Conservation (phyloP, 805 yeast genomes). For the Starmerella potacharoeniae region DNA sequence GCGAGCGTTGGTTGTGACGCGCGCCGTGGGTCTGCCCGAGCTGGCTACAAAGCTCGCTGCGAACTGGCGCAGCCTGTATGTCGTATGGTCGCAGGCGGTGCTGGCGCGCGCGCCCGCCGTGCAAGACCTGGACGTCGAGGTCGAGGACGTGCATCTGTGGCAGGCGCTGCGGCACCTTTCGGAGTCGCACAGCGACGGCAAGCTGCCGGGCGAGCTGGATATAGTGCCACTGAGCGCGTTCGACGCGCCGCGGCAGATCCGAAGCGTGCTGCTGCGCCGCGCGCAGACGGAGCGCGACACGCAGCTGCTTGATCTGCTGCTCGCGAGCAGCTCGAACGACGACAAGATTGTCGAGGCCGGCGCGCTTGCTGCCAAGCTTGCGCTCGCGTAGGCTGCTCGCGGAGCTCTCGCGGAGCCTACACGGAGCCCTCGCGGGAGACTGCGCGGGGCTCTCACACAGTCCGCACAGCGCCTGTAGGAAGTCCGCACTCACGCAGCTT, state of each 20-base stretch:
- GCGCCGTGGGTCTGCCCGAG: slow-evolving; percentile 5
- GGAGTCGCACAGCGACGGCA: background rate
- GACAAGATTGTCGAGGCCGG: slow-evolving; percentile 9
- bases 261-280: slow-evolving; percentile 7
- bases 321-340: slow-evolving; percentile 1
- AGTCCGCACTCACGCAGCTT: too few species aligned
- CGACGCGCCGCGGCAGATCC: slow-evolving; percentile 11
- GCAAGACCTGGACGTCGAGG: background rate
- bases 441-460: too few species aligned
- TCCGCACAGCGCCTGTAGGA: too few species aligned
- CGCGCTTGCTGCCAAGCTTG: slow-evolving; percentile 7
- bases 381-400: slow-evolving; percentile 1
- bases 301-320: slow-evolving; percentile 4
- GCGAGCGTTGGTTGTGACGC: slow-evolving; percentile 16
- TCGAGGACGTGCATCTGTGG: background rate
- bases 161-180: slow-evolving; percentile 4
- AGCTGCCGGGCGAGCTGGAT: background rate
- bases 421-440: too few species aligned
- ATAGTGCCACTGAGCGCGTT: slow-evolving; percentile 4
- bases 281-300: slow-evolving; percentile 6
- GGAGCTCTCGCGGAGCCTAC: too few species aligned
- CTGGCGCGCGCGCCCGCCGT: background rate
- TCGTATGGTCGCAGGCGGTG: slow-evolving; percentile 6
- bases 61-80: slow-evolving; percentile 13
- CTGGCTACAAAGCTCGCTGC: background rate